Conservation (phyloP, 495 filamentous ascomycete genomes). For the Astrocystis sublimbata region DNA sequence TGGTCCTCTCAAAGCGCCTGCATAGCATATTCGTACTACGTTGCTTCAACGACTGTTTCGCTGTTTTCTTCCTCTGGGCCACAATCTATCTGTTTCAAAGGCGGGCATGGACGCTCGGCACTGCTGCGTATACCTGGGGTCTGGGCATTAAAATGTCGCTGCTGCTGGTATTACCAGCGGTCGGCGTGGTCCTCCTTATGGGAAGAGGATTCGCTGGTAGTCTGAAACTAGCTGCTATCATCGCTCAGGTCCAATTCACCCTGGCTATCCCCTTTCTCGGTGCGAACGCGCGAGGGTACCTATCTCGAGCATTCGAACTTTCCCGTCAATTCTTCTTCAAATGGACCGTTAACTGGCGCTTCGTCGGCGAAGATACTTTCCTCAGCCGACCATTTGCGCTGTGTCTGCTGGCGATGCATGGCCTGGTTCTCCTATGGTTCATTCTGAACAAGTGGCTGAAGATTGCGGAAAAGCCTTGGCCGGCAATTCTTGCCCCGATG, state of each 20-base stretch:
- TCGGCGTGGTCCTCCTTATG: constrained; percentile 72
- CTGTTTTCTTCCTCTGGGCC: constrained; percentile 75
- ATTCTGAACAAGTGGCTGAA: constrained; percentile 49
- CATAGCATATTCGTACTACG: constrained; percentile 92
- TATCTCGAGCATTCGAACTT: constrained; percentile 82
- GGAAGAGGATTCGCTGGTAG: constrained; percentile 62
- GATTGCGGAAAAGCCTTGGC: constrained; percentile 47
- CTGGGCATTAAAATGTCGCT: constrained; percentile 94
- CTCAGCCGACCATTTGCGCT: constrained; percentile 73
- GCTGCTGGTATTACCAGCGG: constrained; percentile 75
- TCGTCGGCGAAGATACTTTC: constrained; percentile 80
- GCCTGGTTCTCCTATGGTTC: constrained; percentile 65
- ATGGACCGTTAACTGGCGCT: constrained; percentile 99
- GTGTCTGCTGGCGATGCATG: constrained; percentile 66
- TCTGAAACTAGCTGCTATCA: constrained; percentile 66
- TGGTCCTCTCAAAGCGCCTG: constrained; percentile 86
- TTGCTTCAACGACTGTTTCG: constrained; percentile 93
- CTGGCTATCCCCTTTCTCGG: constrained; percentile 77
- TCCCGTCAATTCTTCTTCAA: constrained; percentile 89
- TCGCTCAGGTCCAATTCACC: constrained; percentile 72
- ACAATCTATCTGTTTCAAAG: constrained; percentile 76
- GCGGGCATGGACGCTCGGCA: constrained; percentile 68
- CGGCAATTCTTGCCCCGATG: constrained; percentile 53
- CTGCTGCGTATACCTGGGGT: constrained; percentile 71
- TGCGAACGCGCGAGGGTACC: constrained; percentile 67